Conservation (phyloP, 2,329 filamentous ascomycete genomes). For the Dendrostoma leiphaemia region DNA sequence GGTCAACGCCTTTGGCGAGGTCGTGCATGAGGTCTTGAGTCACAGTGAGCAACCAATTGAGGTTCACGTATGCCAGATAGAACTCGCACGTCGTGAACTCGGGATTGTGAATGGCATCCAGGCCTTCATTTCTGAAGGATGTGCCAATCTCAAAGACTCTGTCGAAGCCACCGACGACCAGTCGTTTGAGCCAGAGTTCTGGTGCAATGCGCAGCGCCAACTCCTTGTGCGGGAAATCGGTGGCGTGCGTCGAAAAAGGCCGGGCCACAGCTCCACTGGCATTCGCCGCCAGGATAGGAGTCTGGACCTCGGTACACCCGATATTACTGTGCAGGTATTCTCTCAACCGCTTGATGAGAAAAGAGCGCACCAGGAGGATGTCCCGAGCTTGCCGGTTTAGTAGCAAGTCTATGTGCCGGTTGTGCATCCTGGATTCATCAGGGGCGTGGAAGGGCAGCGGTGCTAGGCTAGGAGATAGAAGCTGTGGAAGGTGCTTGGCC, state of each 20-base stretch:
- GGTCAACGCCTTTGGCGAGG: slow-evolving; percentile 41
- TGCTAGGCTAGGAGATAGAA: slow-evolving; percentile 77
- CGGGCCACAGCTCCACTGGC: slow-evolving; percentile 87
- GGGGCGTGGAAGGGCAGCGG: slow-evolving; percentile 73
- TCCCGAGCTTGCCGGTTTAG: slow-evolving; percentile 68
- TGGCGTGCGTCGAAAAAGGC: slow-evolving; percentile 78
- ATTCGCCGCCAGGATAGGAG: slow-evolving; percentile 78
- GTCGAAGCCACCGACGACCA: slow-evolving; percentile 86
- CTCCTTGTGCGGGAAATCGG: slow-evolving; percentile 69
- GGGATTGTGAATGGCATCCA: slow-evolving; percentile 90
- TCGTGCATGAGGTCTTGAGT: slow-evolving; percentile 70
- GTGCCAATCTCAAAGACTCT: slow-evolving; percentile 91
- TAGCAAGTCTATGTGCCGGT: slow-evolving; percentile 84
- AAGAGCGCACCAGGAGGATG: slow-evolving; percentile 69
- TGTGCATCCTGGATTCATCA: slow-evolving; percentile 68
- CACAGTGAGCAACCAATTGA: slow-evolving; percentile 70
- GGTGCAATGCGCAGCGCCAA: slow-evolving; percentile 86
- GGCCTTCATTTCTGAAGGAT: slow-evolving; percentile 88
- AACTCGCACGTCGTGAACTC: slow-evolving; percentile 98
- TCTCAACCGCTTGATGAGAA: slow-evolving; percentile 67
- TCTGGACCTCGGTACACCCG: slow-evolving; percentile 67
- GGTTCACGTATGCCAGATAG: slow-evolving; percentile 80
- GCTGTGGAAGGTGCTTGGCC: slow-evolving; percentile 63
- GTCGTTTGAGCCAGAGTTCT: slow-evolving; percentile 90
- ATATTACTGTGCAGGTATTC: slow-evolving; percentile 56